These are phyloP conservation scores for Pseudonitzschia pungens DNA, from an alignment of 108 stramenopile genomes.

Conservation along the genomic window DNA sequence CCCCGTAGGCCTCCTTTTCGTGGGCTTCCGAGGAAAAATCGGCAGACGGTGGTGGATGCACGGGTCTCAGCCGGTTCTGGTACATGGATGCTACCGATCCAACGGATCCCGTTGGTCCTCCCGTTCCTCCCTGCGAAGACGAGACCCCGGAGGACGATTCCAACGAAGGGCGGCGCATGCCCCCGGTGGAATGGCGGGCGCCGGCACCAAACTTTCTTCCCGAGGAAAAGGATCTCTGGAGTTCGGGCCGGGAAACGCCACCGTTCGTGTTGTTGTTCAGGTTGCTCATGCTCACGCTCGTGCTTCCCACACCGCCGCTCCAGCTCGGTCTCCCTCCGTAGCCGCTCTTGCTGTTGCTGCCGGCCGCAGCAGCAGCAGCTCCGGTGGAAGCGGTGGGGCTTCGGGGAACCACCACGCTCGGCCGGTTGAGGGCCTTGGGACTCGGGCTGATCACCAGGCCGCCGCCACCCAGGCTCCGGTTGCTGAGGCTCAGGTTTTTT, in stretches of 20 bases:
- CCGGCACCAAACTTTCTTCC: not conserved
- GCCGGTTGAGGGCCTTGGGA: not conserved
- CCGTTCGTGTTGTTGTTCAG: not conserved
- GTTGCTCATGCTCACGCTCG: too few species aligned
- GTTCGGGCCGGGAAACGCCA: not conserved
- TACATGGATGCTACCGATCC: too few species aligned
- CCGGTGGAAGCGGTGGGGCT: slow-evolving; percentile 7
- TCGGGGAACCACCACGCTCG: not conserved
- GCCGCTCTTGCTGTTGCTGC: too few species aligned
- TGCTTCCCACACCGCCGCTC: too few species aligned
- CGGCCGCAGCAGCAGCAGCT: too few species aligned
- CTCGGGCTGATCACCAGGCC: not conserved
- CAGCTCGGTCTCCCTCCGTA: too few species aligned
- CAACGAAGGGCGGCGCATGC: not conserved
- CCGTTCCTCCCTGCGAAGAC: too few species aligned
- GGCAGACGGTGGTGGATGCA: not conserved
- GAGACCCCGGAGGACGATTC: too few species aligned
- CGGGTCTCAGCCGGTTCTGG: slow-evolving; percentile 9
- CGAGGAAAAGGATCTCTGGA: slow-evolving; percentile 5
- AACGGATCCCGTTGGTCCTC: too few species aligned
- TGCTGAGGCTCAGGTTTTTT: not conserved
- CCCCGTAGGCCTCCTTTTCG: slow-evolving; percentile 21
- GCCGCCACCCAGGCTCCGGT: not conserved
- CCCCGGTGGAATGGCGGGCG: not conserved
- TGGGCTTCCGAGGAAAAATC: not conserved